These are phyloP conservation scores for Ceratocystis variospora DNA, from an alignment of 2,329 filamentous ascomycete species.

Conservation along the genomic window DNA sequence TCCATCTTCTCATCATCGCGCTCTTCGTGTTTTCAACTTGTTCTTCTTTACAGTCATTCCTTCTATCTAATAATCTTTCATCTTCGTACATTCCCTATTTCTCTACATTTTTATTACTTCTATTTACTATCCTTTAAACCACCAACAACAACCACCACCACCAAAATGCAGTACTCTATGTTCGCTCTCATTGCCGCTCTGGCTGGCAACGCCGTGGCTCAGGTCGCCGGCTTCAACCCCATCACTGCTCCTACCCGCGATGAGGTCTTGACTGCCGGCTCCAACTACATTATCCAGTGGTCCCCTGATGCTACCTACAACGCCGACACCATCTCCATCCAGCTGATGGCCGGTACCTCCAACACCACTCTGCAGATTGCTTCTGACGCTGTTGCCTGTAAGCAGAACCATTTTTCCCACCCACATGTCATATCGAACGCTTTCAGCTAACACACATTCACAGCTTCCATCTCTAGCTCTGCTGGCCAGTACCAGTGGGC, in stretches of 20 bases:
- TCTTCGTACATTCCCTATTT: constrained; percentile 5
- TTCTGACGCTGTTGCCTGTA: constrained; percentile 33
- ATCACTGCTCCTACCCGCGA: constrained; percentile 35
- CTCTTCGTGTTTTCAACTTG: constrained; percentile 10
- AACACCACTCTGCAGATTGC: constrained; percentile 29
- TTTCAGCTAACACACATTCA: background rate
- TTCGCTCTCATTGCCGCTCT: constrained; percentile 32
- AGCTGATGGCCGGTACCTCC: constrained; percentile 39
- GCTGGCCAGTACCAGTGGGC: constrained; percentile 37
- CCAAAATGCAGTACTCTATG: constrained; percentile 42
- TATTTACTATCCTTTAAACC: background rate
- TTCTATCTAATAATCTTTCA: constrained; percentile 8
- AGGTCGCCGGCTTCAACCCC: constrained; percentile 43
- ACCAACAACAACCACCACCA: constrained; percentile 20
- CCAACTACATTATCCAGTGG: constrained; percentile 40
- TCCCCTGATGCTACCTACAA: constrained; percentile 28
- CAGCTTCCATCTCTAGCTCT: constrained; percentile 36
- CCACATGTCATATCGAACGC: background rate
- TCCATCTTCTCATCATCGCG: constrained; percentile 17
- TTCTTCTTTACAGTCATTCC: constrained; percentile 17
- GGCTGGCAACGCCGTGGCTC: constrained; percentile 39
- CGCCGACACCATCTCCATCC: constrained; percentile 36
- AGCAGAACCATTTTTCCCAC: constrained; percentile 24
- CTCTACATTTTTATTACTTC: constrained; percentile 7
- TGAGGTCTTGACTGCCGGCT: constrained; percentile 36